Base-by-base conservation (phyloP, 192 early-diverging fungal species). In the Coemansia furcata region DNA sequence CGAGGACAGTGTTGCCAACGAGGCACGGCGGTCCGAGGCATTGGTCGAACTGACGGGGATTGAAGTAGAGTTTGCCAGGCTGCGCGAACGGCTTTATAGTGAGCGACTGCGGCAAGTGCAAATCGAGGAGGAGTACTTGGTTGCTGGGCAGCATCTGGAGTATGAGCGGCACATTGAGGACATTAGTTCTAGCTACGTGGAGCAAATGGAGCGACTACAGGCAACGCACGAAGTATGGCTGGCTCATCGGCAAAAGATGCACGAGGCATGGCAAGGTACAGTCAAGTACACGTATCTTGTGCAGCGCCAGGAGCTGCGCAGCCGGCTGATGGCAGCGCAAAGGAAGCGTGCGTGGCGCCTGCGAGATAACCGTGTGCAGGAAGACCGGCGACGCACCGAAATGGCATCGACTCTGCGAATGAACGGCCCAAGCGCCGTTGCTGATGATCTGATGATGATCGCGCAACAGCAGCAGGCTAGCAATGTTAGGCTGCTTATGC, bases 41-140 rank as follows among this genome's bases (percentile, higher is more conserved):
- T 46, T 82, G 36, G 36, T 58, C 11, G 80, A 83, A 50, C 72
- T 83, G 52, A 75, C 76, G 19, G 49, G 67, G 44, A 82, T 82
- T 40, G 80, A 82, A 66, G 71, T 82, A 23, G 80, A 71, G 69
- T 82, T 82, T 82, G 80, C 80, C 50, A 72, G 72, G 66, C 69
- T 82, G 57, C 80, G 80, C 60, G 80, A 82, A 64, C 71, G 80
- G 17, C 69, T 81, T 10, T 81, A 81, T 32, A 58, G 54, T 39
- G 78, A 81, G 67, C 66, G 78, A 8, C 40, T 81, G 40, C 67
- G 68, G 71, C 78, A 81, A 65, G 78, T 81, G 38, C 73, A 81
- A 43, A 70, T 81, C 36, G 78, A 81, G 44, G 73, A 81, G 35
- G 78, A 76, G 4, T 73, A 70, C 35, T 37, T 81, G 35, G 43